Evolutionary conservation across 305 asterid genomes (phyloP), one percentile per base, ranked within the genome.

Genomic region (Nicotiana rustica): DNA sequence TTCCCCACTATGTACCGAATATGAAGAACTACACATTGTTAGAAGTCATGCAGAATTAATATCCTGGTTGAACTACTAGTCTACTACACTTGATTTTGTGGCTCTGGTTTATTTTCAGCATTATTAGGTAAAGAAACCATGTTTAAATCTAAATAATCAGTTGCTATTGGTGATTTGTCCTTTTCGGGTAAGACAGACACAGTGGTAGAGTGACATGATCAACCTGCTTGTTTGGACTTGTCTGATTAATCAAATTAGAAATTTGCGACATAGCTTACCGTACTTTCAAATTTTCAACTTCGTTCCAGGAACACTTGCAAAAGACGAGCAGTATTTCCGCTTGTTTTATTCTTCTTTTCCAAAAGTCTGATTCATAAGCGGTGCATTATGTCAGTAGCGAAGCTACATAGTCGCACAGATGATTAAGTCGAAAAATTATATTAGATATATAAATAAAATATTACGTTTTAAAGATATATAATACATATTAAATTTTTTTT

Each of bases 131-230:
- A 47, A 13, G 6, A 73, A 21, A 5, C n/a, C 18, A 10, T 49
- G 62, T 13, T 73, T 44, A 21, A 47, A 73, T 21, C 14, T 6
- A 21, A 47, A 47, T 47, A 21, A 49, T 13, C 41, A 47, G 79
- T 73, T 73, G 41, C 0, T 13, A 71, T 6, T 73, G 38, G 29
- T 49, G 41, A 25, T 73, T 70, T 70, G 59, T 70, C 78, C 17
- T 18, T 70, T 10, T 70, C 18, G 18, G 25, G n/a, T 10, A 35
- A 70, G 41, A 47, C 62, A 21, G 61, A 71, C 62, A 71, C 6
- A 57, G 21, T 49, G 38, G 13, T 73, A 7, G 25, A 9, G 79
- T 36, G 21, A 21, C 62, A 73, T 47, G 61, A 21, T 73, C 2
- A 13, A 13, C 41, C 79, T 73, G 38, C 79, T 73, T 25, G 41